A percentile compares a stretch with the other conserved stretches of the same genome.
Conservation (phyloP, 495 filamentous ascomycete genomes). For the Penicillium paxilli region DNA sequence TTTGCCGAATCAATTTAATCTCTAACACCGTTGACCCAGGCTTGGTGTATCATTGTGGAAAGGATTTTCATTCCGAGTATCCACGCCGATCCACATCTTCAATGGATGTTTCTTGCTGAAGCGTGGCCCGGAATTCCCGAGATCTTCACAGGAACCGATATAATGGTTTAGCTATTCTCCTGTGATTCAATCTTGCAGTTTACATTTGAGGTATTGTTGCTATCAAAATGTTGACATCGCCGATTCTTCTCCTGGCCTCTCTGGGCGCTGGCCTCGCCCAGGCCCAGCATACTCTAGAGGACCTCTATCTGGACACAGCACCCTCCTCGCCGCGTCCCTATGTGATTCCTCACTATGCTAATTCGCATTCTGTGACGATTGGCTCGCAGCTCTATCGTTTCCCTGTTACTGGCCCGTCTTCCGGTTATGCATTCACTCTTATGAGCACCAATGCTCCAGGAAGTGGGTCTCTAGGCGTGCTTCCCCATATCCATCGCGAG, state of each 20-base stretch:
- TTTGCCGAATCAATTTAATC: no score
- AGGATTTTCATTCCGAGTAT: background rate
- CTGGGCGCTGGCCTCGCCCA: constrained; percentile 10
- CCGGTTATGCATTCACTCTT: constrained; percentile 38
- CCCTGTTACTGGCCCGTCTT: constrained; percentile 43
- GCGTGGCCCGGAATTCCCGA: constrained; percentile 3
- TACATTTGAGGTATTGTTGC: no score
- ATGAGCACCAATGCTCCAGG: constrained; percentile 41
- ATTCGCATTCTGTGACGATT: constrained; percentile 30
- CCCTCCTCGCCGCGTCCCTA: constrained; percentile 30
- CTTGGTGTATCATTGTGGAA: background rate
- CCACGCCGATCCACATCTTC: background rate
- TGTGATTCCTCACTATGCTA: constrained; percentile 32
- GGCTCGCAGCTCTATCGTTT: constrained; percentile 31
- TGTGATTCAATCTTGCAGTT: background rate
- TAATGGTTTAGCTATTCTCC: no score
- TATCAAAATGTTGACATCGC: constrained; percentile 13
- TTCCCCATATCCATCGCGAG: constrained; percentile 41
- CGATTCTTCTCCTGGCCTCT: constrained; percentile 11
- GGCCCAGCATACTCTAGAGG: constrained; percentile 13
- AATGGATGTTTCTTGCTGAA: background rate
- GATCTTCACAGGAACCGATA: no score
- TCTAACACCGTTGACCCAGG: no score
- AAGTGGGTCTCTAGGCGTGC: constrained; percentile 29
- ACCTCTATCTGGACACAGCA: constrained; percentile 27